Base-by-base conservation (phyloP, 2,329 filamentous ascomycete genomes). In the Fusarium brachygibbosum region DNA sequence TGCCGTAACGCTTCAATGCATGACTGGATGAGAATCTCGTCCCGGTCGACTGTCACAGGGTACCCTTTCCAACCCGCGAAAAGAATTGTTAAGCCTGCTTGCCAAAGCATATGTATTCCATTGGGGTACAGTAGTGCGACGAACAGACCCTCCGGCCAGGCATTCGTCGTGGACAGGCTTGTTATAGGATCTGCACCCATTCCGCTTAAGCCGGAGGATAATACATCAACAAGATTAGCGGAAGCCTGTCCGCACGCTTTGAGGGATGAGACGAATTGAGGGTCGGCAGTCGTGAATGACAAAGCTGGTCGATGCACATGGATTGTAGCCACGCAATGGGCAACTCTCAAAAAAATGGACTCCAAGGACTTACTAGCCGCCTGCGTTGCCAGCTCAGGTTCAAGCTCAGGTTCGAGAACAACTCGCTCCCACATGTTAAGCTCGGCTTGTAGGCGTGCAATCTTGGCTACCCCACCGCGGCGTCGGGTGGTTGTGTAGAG, bases 31-130 rank as follows among this genome's bases (percentile, higher is more conserved):
- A 68, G 32, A 17, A 5, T 50, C 17, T 68, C 68, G 9, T 74
- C 68, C 6, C 25, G 9, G 6, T 62, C 59, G 10, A 56, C 56
- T 9, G 52, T 23, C 2, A 67, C 50, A 1, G 65, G 59, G 14
- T 69, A 62, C 0, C 64, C 66, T 37, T 75, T 75, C 71, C 71
- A 74, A 1, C 62, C 59, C 1, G 70, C 56, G 25, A 73, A 75
- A 5, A 75, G 46, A 7, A 75, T 58, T 1, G 70, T 75, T 10
- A 75, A 38, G 2, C 73, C 73, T 16, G 70, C 69, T 37, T 75
- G 67, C 73, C 70, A 75, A 11, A 75, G 58, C 72, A 75, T 74
- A 32, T 75, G 72, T 17, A 68, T 42, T n/a, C 73, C 69, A 21
- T 68, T 71, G 3, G 73, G 74, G 10, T 74, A 74, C 3, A 75